Evolutionary conservation across 768 basidiomycete species (phyloP).

Genomic region (Rubroboletus satanas): DNA sequence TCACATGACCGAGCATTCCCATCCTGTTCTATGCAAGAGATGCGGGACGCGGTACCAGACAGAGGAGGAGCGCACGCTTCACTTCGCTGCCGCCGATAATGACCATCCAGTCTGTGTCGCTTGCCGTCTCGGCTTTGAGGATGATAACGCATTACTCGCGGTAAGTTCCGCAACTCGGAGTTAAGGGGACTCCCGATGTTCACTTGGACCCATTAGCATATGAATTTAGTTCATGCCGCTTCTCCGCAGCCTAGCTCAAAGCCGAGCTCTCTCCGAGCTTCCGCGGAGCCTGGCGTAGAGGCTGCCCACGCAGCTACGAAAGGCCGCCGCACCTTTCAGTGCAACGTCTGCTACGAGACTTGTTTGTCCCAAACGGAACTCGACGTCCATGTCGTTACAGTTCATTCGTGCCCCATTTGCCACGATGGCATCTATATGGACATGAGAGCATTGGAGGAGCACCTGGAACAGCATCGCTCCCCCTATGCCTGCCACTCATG

Average conservation of each 20-base stretch:
- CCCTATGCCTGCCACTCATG: slow-evolving; percentile 27
- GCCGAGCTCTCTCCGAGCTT: slow-evolving; percentile 8
- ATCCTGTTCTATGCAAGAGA: slow-evolving; percentile 24
- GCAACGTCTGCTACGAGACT: slow-evolving; percentile 23
- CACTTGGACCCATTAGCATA: slow-evolving; percentile 18
- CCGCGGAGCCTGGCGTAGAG: slow-evolving; percentile 6
- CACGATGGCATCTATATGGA: slow-evolving; percentile 31
- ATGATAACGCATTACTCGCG: slow-evolving; percentile 26
- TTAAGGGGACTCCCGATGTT: slow-evolving; percentile 6
- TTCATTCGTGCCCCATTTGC: slow-evolving; percentile 32
- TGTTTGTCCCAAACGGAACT: slow-evolving; percentile 24
- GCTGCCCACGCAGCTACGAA: background rate
- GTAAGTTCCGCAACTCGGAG: slow-evolving; percentile 23
- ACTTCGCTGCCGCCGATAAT: slow-evolving; percentile 37
- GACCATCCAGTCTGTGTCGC: slow-evolving; percentile 35
- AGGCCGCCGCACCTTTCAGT: slow-evolving; percentile 10
- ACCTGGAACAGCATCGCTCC: slow-evolving; percentile 28
- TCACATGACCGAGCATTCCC: slow-evolving; percentile 28
- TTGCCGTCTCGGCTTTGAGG: slow-evolving; percentile 36
- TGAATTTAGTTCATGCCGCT: slow-evolving; percentile 8
- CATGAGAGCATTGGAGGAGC: slow-evolving; percentile 22
- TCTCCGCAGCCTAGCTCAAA: slow-evolving; percentile 14
- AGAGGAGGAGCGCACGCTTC: slow-evolving; percentile 36
- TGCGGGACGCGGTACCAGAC: slow-evolving; percentile 32
- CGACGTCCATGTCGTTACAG: slow-evolving; percentile 29